Percentiles rank a stretch among this genome's conserved stretches.
These are phyloP conservation scores for Populus pruinosa DNA, from an alignment of 345 rosid genomes.

Conservation along the genomic window DNA sequence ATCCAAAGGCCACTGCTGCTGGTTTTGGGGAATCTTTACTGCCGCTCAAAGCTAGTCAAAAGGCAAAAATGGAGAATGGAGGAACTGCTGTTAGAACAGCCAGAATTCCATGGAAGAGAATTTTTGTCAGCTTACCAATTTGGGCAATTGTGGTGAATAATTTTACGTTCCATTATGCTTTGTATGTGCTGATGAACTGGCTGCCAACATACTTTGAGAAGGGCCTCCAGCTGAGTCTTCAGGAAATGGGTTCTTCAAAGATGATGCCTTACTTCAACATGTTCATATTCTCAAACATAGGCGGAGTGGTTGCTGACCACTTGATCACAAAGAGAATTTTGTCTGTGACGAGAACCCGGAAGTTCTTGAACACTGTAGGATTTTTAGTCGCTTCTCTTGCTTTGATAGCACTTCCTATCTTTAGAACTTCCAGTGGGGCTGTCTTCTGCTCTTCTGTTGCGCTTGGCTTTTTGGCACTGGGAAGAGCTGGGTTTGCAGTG, in stretches of 20 bases:
- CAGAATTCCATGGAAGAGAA: conserved; percentile 85
- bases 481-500: conserved; percentile 97
- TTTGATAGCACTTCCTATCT: conserved; percentile 69
- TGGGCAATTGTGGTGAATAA: conserved; percentile 96
- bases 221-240: conserved; percentile 86
- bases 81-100: conserved; percentile 40
- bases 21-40: conserved; percentile 75
- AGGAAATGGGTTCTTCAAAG: conserved; percentile 92
- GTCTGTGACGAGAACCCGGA: conserved; percentile 76
- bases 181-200: conserved; percentile 97
- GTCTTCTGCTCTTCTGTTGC: conserved; percentile 83
- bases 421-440: conserved; percentile 76
- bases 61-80: conserved; percentile 54
- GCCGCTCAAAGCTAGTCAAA: conserved; percentile 62
- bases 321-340: conserved; percentile 67
- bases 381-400: conserved; percentile 81
- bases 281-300: conserved; percentile 92
- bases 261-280: conserved; percentile 98
- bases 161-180: conserved; percentile 92
- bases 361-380: conserved; percentile 76
- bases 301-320: conserved; percentile 91
- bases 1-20: conserved; percentile 87
- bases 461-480: conserved; percentile 86
- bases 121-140: conserved; percentile 62
- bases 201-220: conserved; percentile 88